phyloP scores from a whole-genome alignment of 345 rosid species.

The Salix brachista region DNA sequence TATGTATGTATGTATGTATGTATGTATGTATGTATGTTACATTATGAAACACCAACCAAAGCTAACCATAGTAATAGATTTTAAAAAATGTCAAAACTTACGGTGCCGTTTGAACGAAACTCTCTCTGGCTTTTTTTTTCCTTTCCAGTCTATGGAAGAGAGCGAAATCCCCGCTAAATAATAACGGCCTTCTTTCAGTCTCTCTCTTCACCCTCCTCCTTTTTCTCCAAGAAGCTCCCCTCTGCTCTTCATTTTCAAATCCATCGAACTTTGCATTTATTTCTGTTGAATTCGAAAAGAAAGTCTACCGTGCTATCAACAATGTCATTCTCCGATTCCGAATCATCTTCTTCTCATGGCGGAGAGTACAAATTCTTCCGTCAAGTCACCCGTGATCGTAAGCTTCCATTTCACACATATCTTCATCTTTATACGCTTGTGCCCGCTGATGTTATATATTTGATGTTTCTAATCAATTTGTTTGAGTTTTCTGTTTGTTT shows the following conservation, averaged over 20 bases:
- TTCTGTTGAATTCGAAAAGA: not conserved
- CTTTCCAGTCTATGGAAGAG: not conserved
- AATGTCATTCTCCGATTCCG: slow-evolving; percentile 78
- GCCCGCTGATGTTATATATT: not conserved
- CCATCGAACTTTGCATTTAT: not conserved
- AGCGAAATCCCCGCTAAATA: slow-evolving; percentile 10
- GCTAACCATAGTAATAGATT: too few species aligned
- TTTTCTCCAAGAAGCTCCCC: not conserved
- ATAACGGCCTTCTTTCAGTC: slow-evolving; percentile 23
- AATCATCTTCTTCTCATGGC: slow-evolving; percentile 33
- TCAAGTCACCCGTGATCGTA: slow-evolving; percentile 72
- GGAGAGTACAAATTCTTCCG: slow-evolving; percentile 69
- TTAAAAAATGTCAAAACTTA: not conserved
- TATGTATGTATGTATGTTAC: too few species aligned
- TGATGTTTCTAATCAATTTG: not conserved
- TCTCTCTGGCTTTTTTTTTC: not conserved
- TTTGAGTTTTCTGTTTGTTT: not conserved
- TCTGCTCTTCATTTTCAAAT: not conserved
- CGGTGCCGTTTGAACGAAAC: not conserved
- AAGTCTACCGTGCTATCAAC: not conserved
- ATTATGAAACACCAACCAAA: too few species aligned
- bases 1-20: too few species aligned
- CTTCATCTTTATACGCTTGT: not conserved
- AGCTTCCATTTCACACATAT: slow-evolving; percentile 16
- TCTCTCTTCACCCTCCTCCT: not conserved